Conservation (phyloP, 495 filamentous ascomycete species). For the Hypoxylon cercidicola region DNA sequence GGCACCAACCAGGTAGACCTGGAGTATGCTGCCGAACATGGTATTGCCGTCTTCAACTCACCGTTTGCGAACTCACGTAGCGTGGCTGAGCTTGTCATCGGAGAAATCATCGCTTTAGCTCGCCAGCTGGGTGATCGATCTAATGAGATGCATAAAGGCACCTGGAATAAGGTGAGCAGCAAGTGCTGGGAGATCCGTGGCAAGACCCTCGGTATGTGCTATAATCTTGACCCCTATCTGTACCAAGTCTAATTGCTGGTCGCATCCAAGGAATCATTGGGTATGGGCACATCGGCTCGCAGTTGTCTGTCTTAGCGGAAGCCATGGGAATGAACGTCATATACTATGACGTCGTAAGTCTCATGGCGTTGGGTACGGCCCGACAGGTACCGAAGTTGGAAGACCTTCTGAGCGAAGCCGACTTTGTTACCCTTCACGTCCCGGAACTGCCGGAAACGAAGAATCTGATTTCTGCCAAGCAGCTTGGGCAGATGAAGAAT, state of each 20-base stretch:
- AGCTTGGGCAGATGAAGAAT: slow-evolving; percentile 89
- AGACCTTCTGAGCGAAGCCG: slow-evolving; percentile 77
- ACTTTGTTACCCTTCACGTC: slow-evolving; percentile 95
- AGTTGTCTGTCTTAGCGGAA: slow-evolving; percentile 95
- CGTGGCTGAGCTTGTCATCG: slow-evolving; percentile 95
- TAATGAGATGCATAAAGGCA: slow-evolving; percentile 92
- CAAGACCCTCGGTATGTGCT: slow-evolving; percentile 83
- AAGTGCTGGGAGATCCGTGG: slow-evolving; percentile 98
- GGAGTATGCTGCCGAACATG: slow-evolving; percentile 87
- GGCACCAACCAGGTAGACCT: slow-evolving; percentile 99
- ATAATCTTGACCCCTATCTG: slow-evolving; percentile 3
- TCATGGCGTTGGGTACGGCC: slow-evolving; percentile 92
- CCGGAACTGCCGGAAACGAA: slow-evolving; percentile 92
- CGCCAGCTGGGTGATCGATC: slow-evolving; percentile 93
- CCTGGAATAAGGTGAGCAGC: slow-evolving; percentile 97
- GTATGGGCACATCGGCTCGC: slow-evolving; percentile 97
- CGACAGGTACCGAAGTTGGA: slow-evolving; percentile 82
- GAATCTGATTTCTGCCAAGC: slow-evolving; percentile 80
- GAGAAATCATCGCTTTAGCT: slow-evolving; percentile 89
- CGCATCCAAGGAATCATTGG: slow-evolving; percentile 79
- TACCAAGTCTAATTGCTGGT: slow-evolving; percentile 30
- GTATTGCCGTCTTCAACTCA: slow-evolving; percentile 98
- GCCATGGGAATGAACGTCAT: slow-evolving; percentile 97
- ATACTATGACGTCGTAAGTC: slow-evolving; percentile 90
- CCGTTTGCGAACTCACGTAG: slow-evolving; percentile 97